Evolutionary conservation across 2,329 filamentous ascomycete genomes (phyloP), one percentile per base, ranked within the genome.

Genomic region (Lachnellula arida): DNA sequence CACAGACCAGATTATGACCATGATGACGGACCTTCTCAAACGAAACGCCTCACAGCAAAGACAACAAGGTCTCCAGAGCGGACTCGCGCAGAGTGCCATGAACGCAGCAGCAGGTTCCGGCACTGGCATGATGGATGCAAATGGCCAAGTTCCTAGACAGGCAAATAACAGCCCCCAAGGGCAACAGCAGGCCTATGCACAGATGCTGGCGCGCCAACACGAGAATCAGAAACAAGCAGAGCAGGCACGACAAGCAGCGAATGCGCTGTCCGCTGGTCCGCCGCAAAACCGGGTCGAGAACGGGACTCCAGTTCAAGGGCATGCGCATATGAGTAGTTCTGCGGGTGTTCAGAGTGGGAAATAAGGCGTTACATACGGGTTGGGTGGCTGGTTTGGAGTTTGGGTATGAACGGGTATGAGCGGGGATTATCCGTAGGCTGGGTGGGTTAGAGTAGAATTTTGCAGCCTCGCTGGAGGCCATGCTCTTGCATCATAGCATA

Each of bases 191-290:
- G 67, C 75, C 22, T 80, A 77, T 63, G 78, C 78, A 37, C 77
- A 78, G n/a, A 75, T 79, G 71, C 74, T 81, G 71, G 73, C 77
- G 42, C 75, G 77, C 50, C 74, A 79, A 34, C 78, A 80, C 61
- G 67, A 80, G 58, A 72, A 77, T 64, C 78, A 79, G n/a, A 69
- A 76, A 7, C 72, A 71, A 34, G 71, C 68, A n/a, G 70, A 69
- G n/a, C 71, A 69, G 39, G 40, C 67, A 6, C 53, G 55, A 39
- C 54, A 57, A 51, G 52, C 56, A 48, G 52, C 53, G 15, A 60
- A 51, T 55, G 47, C 47, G 28, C 50, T 58, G 11, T 56, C 46
- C 5, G 54, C 53, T 34, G 55, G 53, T 9, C 63, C 63, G 47
- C 49, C 49, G 7, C 63, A 62, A 46, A 58, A 49, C 43, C 53